phyloP scores from a whole-genome alignment of 495 filamentous ascomycete genomes.

The Penicillium robsamsonii region DNA sequence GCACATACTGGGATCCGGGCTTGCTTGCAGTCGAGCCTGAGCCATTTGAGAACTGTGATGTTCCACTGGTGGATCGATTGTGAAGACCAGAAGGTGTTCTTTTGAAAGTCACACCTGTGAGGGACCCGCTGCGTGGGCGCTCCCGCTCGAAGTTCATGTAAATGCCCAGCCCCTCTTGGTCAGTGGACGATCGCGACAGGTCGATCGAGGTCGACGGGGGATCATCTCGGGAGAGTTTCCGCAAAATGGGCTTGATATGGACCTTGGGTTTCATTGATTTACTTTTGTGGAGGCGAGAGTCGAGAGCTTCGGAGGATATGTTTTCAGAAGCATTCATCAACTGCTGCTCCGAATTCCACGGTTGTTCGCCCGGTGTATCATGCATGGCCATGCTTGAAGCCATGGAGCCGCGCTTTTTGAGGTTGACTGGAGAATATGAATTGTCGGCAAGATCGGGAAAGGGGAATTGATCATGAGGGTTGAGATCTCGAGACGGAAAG shows the following conservation, averaged over 20 bases:
- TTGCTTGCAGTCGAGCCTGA: slow-evolving; percentile 49
- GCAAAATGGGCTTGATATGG: slow-evolving; percentile 58
- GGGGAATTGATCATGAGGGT: slow-evolving; percentile 15
- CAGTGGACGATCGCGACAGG: slow-evolving; percentile 53
- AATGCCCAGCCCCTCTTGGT: slow-evolving; percentile 57
- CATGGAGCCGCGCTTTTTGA: slow-evolving; percentile 11
- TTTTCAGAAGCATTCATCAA: slow-evolving; percentile 13
- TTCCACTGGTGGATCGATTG: slow-evolving; percentile 54
- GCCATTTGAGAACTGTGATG: slow-evolving; percentile 53
- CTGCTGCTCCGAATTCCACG: slow-evolving; percentile 15
- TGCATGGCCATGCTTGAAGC: slow-evolving; percentile 14
- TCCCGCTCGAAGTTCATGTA: slow-evolving; percentile 48
- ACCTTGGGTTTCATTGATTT: slow-evolving; percentile 33
- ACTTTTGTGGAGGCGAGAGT: slow-evolving; percentile 27
- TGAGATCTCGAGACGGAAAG: slow-evolving; percentile 7
- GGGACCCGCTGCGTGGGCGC: slow-evolving; percentile 30
- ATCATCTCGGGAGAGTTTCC: slow-evolving; percentile 52
- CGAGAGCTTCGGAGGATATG: slow-evolving; percentile 23
- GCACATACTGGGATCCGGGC: slow-evolving; percentile 53
- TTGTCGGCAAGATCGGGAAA: slow-evolving; percentile 22
- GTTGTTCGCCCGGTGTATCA: slow-evolving; percentile 14
- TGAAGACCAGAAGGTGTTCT: slow-evolving; percentile 44
- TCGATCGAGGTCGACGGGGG: slow-evolving; percentile 47
- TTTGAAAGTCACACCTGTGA: slow-evolving; percentile 25
- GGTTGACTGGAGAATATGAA: slow-evolving; percentile 9